A percentile compares a stretch with the other conserved stretches of the same genome.
Evolutionary conservation across 176 grass and related monocot species (phyloP).

Genomic region (Ananas comosus): DNA sequence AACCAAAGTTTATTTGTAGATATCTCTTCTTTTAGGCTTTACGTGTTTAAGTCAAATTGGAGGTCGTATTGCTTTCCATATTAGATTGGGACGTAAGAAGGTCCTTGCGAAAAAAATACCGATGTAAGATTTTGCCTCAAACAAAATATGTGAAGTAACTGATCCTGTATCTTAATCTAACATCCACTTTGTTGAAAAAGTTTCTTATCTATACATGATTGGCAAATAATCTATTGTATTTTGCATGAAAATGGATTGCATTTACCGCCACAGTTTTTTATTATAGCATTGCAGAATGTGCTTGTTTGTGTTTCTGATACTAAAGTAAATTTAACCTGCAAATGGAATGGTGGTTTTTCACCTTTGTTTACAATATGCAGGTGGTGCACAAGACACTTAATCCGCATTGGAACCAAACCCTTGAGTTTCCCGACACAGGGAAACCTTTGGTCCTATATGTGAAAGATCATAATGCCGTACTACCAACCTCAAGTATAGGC

Average conservation of each 20-base stretch:
- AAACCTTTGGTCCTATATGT: constrained; percentile 58
- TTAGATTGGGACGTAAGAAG: no score
- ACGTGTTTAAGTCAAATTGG: no score
- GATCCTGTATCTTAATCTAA: no score
- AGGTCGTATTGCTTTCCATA: no score
- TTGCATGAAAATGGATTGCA: no score
- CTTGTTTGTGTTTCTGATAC: not conserved
- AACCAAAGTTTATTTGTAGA: no score
- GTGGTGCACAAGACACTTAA: constrained; percentile 78
- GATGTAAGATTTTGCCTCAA: no score
- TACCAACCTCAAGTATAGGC: constrained; percentile 73
- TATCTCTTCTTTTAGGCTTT: no score
- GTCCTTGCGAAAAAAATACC: no score
- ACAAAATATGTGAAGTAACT: no score
- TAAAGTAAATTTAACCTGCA: not conserved
- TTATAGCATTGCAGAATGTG: no score
- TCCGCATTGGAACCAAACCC: constrained; percentile 77
- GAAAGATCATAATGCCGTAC: constrained; percentile 77
- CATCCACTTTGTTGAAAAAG: not conserved
- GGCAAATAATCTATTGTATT: not conserved
- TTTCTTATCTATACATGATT: not conserved
- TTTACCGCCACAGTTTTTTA: no score
- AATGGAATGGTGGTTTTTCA: not conserved
- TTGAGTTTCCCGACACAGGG: constrained; percentile 75
- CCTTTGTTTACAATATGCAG: constrained; percentile 20